phyloP scores from a whole-genome alignment of 352 stramenopile species.

The Globisporangium alternatum region DNA sequence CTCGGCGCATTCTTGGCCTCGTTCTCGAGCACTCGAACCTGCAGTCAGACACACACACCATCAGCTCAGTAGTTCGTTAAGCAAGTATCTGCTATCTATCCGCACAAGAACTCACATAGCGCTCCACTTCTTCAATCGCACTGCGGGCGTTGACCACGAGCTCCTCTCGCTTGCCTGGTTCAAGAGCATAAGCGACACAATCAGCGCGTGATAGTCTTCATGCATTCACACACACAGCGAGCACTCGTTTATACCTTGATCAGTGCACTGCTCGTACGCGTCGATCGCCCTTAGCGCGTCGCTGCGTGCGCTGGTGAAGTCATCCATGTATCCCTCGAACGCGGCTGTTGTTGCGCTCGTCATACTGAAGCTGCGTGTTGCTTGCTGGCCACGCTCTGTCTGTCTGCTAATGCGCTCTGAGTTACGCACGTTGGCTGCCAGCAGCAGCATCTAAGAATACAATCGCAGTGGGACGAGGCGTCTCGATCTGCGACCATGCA shows the following conservation, averaged over 20 bases:
- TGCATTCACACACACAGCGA: neutral
- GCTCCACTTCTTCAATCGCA: slow-evolving; percentile 67
- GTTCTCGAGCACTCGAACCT: slow-evolving; percentile 69
- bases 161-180: slow-evolving; percentile 41
- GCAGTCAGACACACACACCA: neutral
- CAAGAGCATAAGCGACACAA: neutral
- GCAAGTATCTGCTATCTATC: neutral
- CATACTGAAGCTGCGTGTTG: neutral
- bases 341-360: neutral
- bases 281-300: slow-evolving; percentile 53
- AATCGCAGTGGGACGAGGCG: neutral
- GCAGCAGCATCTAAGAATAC: slow-evolving; percentile 6
- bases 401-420: neutral
- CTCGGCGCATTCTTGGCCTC: slow-evolving; percentile 37
- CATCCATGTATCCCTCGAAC: slow-evolving; percentile 61
- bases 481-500: slow-evolving; percentile 3
- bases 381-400: neutral
- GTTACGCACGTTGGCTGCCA: neutral
- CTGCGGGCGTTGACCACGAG: slow-evolving; percentile 41
- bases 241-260: slow-evolving; percentile 21
- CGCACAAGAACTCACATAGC: slow-evolving; percentile 37
- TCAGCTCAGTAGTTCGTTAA: neutral
- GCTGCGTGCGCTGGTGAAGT: slow-evolving; percentile 42
- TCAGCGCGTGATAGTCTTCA: neutral
- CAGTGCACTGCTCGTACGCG: slow-evolving; percentile 29